phyloP scores from a whole-genome alignment of 306 rosid genomes.

The Rosa lucieae region DNA sequence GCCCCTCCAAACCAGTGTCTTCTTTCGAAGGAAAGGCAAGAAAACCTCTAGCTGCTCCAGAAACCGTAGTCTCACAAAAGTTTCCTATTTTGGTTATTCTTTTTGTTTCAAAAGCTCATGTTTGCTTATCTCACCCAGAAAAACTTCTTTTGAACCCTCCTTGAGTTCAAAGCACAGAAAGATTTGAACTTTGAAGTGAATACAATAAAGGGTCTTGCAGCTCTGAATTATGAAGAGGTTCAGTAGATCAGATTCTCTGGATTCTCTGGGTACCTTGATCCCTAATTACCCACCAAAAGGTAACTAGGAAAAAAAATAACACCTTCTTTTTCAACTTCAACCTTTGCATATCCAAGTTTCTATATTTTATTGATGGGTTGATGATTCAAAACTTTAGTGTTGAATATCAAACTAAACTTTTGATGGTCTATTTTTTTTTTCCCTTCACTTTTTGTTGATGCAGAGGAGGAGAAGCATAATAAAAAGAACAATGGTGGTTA shows the following conservation, averaged over 20 bases:
- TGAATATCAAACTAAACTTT: neutral
- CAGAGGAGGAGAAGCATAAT: slow-evolving; percentile 33
- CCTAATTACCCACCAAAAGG: slow-evolving; percentile 54
- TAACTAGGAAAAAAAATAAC: neutral
- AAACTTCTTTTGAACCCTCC: neutral
- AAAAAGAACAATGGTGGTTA: slow-evolving; percentile 32
- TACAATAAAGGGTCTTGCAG: neutral
- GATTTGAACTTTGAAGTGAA: neutral
- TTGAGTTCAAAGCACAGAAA: slow-evolving; percentile 6
- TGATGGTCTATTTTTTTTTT: neutral
- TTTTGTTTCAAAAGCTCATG: neutral
- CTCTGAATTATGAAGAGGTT: slow-evolving; percentile 50
- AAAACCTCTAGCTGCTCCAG: slow-evolving; percentile 1
- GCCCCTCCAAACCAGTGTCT: neutral
- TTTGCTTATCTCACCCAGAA: neutral
- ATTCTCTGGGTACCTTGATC: slow-evolving; percentile 38
- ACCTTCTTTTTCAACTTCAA: neutral
- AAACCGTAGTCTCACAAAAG: neutral
- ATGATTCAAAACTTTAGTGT: neutral
- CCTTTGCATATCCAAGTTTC: neutral
- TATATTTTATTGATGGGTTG: neutral
- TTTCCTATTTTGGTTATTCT: neutral
- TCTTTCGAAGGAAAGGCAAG: neutral
- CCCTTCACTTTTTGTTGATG: neutral
- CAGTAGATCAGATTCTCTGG: slow-evolving; percentile 38